phyloP scores from a whole-genome alignment of 2,329 filamentous ascomycete genomes.

The Bisporella sp. region DNA sequence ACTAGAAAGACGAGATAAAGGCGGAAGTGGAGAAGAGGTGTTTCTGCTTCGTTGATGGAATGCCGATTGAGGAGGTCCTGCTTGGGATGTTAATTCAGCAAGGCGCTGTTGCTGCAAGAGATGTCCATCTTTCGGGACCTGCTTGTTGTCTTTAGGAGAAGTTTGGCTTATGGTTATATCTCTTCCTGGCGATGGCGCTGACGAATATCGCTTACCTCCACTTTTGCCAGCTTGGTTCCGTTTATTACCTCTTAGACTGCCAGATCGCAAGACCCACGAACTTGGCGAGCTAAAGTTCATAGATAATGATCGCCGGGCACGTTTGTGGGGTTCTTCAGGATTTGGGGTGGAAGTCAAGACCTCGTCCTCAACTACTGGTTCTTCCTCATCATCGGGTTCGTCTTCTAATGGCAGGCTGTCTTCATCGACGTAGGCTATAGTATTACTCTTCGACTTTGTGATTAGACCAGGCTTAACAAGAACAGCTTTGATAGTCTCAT shows the following conservation, averaged over 20 bases:
- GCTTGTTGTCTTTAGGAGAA: slow-evolving; percentile 9
- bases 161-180: slow-evolving; percentile 20
- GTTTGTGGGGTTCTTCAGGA: slow-evolving; percentile 35
- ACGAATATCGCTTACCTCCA: slow-evolving; percentile 44
- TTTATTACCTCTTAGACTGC: slow-evolving; percentile 51
- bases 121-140: slow-evolving; percentile 14
- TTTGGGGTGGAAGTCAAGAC: slow-evolving; percentile 17
- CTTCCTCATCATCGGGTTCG: slow-evolving; percentile 13
- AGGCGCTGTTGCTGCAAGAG: slow-evolving; percentile 15
- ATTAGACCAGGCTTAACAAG: slow-evolving; percentile 26
- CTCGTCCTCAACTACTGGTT: slow-evolving; percentile 11
- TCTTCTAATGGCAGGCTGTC: slow-evolving; percentile 19
- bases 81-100: background rate
- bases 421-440: slow-evolving; percentile 16
- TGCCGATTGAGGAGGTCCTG: slow-evolving; percentile 1
- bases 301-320: slow-evolving; percentile 47
- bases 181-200: slow-evolving; percentile 36
- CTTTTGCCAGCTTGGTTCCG: slow-evolving; percentile 36
- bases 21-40: slow-evolving; percentile 48
- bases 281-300: slow-evolving; percentile 52
- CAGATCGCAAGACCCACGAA: slow-evolving; percentile 48
- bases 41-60: slow-evolving; percentile 29
- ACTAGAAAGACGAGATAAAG: slow-evolving; percentile 45
- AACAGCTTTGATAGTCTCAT: slow-evolving; percentile 21
- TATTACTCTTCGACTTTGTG: slow-evolving; percentile 6